Evolutionary conservation across 2,329 filamentous ascomycete genomes (phyloP), one percentile per base, ranked within the genome.

Genomic region (Podosphaera fusca): DNA sequence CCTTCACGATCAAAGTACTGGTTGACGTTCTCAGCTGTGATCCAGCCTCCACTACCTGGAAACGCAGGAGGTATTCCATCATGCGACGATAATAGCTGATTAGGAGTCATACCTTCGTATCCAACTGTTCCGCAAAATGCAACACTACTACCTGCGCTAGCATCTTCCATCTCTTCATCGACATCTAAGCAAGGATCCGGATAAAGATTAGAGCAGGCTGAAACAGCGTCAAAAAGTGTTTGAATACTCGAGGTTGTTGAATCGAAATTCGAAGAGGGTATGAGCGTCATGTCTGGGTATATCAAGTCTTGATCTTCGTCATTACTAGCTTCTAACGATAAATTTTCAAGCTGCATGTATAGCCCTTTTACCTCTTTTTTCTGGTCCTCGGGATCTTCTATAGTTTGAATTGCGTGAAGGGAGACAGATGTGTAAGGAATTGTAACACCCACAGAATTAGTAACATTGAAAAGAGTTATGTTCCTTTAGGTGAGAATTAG

Each of bases 1-100:
- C 87, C 87, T 7, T 88, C 77, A 60, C 77, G 81, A 63, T 92
- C 85, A 69, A 92, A 85, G 66, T 81, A 94, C 63, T 94, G 79
- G 61, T 84, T 75, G 67, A 94, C 82, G 64, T 95, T 96, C 58
- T 95, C 90, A 7, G 86, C 85, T 14, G 90, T 96, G 66, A 96
- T 88, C 85, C 85, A 90, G 0, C 85, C 85, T 0, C 78, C 79
- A 55, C 84, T 86, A 1, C 85, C 84, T 0, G 85, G 83, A 68
- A 85, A 78, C 0, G 81, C 77, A 1, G 80, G 79, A n/a, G 80
- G 80, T 31, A 83, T 65, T 1, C 74, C 75, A 0, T 78, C 79
- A 53, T 33, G 14, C n/a, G n/a, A n/a, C 14, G 30, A 9, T 53
- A 35, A 34, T 10, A 6, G 35, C 10, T 38, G 35, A 10, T 6